These are phyloP conservation scores for Tylopilus felleus DNA, from an alignment of 768 basidiomycete species.

Conservation along the genomic window DNA sequence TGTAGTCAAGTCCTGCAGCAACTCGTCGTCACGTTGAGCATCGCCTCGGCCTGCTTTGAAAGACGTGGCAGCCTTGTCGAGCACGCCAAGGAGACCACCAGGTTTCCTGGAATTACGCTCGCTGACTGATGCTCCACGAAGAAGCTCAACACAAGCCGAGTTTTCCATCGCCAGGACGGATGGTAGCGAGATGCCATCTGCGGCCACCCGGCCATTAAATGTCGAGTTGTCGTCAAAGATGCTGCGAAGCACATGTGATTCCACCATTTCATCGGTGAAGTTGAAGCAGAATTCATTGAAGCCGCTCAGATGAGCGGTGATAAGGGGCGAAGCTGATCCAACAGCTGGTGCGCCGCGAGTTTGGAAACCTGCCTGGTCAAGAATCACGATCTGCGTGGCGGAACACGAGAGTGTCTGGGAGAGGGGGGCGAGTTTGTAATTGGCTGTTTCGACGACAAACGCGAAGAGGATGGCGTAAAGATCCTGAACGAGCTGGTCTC, in stretches of 20 bases:
- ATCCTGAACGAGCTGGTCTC: slow-evolving; percentile 53
- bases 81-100: slow-evolving; percentile 53
- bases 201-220: slow-evolving; percentile 42
- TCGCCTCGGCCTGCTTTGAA: slow-evolving; percentile 50
- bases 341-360: slow-evolving; percentile 44
- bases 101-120: slow-evolving; percentile 50
- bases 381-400: slow-evolving; percentile 47
- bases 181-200: slow-evolving; percentile 53
- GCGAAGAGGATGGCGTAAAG: slow-evolving; percentile 64
- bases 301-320: slow-evolving; percentile 53
- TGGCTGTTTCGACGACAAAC: slow-evolving; percentile 61
- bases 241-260: slow-evolving; percentile 52
- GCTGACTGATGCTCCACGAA: slow-evolving; percentile 47
- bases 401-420: slow-evolving; percentile 38
- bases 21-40: slow-evolving; percentile 45
- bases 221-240: slow-evolving; percentile 50
- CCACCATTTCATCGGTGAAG: slow-evolving; percentile 56
- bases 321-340: slow-evolving; percentile 45
- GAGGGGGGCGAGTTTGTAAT: slow-evolving; percentile 50
- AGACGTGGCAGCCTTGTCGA: slow-evolving; percentile 49
- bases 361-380: slow-evolving; percentile 59
- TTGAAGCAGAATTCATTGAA: slow-evolving; percentile 64
- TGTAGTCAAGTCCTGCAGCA: slow-evolving; percentile 47
- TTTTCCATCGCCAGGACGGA: slow-evolving; percentile 51
- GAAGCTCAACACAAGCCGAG: slow-evolving; percentile 51